Conservation (phyloP, 2,329 filamentous ascomycete genomes). For the Tolypocladium paradoxum region DNA sequence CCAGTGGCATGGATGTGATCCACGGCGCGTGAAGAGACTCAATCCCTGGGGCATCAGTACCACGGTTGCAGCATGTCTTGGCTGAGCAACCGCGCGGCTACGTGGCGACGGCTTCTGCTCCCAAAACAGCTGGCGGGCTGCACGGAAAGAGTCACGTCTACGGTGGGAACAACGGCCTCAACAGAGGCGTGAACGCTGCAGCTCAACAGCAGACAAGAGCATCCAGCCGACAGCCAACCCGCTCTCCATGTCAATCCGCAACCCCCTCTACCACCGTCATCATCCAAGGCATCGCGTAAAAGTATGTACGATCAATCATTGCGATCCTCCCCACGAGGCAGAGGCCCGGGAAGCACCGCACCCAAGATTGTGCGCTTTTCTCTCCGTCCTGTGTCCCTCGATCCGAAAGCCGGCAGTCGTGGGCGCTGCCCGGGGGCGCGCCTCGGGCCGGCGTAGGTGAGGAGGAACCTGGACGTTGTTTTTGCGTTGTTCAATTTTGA, state of each 20-base stretch:
- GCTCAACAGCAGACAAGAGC: not conserved
- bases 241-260: too few species aligned
- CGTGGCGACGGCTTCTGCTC: too few species aligned
- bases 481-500: constrained; percentile 38
- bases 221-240: not conserved
- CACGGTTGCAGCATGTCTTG: not conserved
- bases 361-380: constrained; percentile 47
- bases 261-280: too few species aligned
- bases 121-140: too few species aligned
- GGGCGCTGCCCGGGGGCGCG: constrained; percentile 28
- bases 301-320: constrained; percentile 48
- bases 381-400: constrained; percentile 41
- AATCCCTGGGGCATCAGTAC: not conserved
- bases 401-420: constrained; percentile 31
- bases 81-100: not conserved
- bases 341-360: constrained; percentile 41
- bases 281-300: not conserved
- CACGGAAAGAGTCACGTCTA: not conserved
- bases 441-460: constrained; percentile 30
- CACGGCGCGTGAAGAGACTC: accelerated
- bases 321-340: constrained; percentile 41
- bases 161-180: not conserved
- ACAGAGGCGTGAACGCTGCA: not conserved
- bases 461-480: constrained; percentile 30
- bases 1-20: not conserved